Evolutionary conservation across 768 basidiomycete genomes (phyloP), one percentile per base, ranked within the genome.

Genomic region (Boletus speciosus): DNA sequence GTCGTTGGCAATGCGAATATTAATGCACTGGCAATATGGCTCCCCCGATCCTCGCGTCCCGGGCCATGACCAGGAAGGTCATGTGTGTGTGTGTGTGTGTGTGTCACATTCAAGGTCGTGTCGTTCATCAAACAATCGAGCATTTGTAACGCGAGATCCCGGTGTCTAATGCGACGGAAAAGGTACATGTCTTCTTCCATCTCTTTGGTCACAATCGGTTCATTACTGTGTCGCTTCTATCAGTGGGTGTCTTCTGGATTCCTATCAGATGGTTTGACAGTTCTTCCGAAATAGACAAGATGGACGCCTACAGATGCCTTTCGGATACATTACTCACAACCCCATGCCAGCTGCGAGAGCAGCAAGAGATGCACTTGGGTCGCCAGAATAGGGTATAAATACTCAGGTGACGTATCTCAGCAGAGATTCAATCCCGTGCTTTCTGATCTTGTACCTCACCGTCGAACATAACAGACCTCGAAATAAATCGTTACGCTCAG

Each of bases 311-410:
- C 66, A 55, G 38, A 42, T 43, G 23, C 51, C 16, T 14, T 14
- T 37, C 25, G n/a, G 37, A 32, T 42, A 12, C 43, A 44, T 19
- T 31, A n/a, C 39, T 31, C 47, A n/a, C 45, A 9, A 23, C 42
- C 15, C 16, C 37, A 51, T 40, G 39, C 37, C 34, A 52, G 51
- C 52, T 42, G 39, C 49, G 40, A 55, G 47, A 56, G 51, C 40
- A 40, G 27, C 45, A 43, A 44, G 14, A 25, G 38, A 52, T n/a
- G 27, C 11, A 31, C 8, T 35, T 9, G 45, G 4, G 8, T 50
- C 27, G n/a, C 38, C 41, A 25, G 21, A 19, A n/a, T 32, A 42
- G 14, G 36, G 42, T 61, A 66, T 66, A 65, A 63, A 63, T 57
- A 55, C 38, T 27, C 16, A 35, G 43, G 44, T 15, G 34, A 34